Base-by-base conservation (phyloP, 2,329 filamentous ascomycete species). In the Cadophora malorum region DNA sequence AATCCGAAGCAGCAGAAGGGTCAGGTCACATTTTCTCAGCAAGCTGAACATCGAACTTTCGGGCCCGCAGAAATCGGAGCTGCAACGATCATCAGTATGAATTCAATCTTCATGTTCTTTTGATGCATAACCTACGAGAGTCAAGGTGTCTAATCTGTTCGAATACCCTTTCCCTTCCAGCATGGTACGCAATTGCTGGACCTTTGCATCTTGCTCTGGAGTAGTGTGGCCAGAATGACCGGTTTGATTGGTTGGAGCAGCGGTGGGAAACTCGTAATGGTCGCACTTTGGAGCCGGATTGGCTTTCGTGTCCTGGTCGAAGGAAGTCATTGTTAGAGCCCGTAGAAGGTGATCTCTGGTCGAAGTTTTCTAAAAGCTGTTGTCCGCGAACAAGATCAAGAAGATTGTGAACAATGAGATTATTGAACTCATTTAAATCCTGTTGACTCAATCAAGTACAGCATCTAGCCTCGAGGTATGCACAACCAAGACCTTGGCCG, bases 261-360 rank as follows among this genome's bases (percentile, higher is more conserved):
- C 90, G 72, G 90, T 93, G 71, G 96, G 96, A 84, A 88, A 98
- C 81, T 97, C 94, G 82, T 96, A 98, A 84, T 96, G 81, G 83
- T 98, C 96, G 85, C 97, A 97, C 83, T 97, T 97, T 79, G 8
- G 8, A 38, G 12, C 12, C 35, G 92, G 86, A 81, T 97, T 90
- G 10, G 3, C 14, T 16, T 14, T 28, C 9, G 3, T 1, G 10
- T 53, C 23, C 6, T 12, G 23, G 50, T 16, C 23, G 9, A 14
- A 28, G 5, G 50, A 53, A 16, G 50, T 53, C 50, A 53, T 53
- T 28, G 28, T 28, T 28, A 28, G 28, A 28, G 28, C 28, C 28
- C 5, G 28, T 28, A 28, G 28, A 28, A 28, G 3, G 28, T 28
- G 28, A 28, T 28, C 28, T 28, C 28, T 28, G 28, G 28, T 28